Evolutionary conservation across 306 rosid species (phyloP), one percentile per base, ranked within the genome.

Genomic region (Corylus americana): DNA sequence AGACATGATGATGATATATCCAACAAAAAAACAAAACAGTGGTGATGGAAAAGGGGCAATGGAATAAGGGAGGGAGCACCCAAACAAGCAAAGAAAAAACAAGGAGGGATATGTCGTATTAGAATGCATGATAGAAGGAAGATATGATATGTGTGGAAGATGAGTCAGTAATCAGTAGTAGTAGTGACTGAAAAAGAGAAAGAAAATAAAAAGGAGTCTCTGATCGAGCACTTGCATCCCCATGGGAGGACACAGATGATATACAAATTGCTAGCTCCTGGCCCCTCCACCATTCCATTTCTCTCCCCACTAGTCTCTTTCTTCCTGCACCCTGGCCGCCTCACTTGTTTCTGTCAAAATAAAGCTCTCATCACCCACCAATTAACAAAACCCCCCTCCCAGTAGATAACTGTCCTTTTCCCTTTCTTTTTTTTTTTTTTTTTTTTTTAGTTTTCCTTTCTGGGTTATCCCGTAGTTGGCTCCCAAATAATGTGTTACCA

Each of bases 61-160:
- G 71, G 71, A 67, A 67, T 39, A 39, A 67, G 50, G 49, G 14
- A 67, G 13, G 10, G 50, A 37, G 72, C 49, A 67, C 20, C 20
- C 72, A 78, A 45, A 64, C 57, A 71, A 74, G 47, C 51, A 42
- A 64, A 64, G 72, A 73, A 78, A 68, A 71, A 51, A 75, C 64
- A 73, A 59, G 20, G 74, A 73, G 4, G 55, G 37, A 4, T 35
- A 71, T 74, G 76, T n/a, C 77, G 82, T 55, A 58, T 54, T 29
- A 20, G 5, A 13, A 7, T 53, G 76, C 66, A 61, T 55, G 79
- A 80, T 14, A 70, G 55, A 42, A 80, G 49, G 3, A 66, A 42
- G 85, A 85, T 62, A 79, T 81, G 82, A 81, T 55, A 66, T 79
- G 53, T 82, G 90, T 89, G 93, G 92, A 89, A 76, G 77, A 80